A percentile compares a stretch with the other conserved stretches of the same genome.
These are phyloP conservation scores for Russula vinacea DNA, from an alignment of 768 basidiomycete genomes.

Conservation along the genomic window DNA sequence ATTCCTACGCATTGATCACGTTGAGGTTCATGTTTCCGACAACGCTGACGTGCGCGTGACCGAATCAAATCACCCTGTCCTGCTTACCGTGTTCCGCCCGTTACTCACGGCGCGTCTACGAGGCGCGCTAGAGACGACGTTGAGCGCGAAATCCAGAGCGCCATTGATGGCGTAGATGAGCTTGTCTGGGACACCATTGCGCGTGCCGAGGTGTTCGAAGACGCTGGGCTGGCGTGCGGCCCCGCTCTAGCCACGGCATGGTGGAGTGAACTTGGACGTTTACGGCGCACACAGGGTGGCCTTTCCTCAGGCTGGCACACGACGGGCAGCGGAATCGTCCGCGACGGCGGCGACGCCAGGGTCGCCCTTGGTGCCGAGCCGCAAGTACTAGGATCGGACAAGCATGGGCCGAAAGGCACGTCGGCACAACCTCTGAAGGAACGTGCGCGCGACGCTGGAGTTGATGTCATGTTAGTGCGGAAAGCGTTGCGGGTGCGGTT, in stretches of 20 bases:
- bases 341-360: slow-evolving; percentile 39
- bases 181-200: slow-evolving; percentile 57
- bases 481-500: slow-evolving; percentile 28
- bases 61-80: slow-evolving; percentile 60
- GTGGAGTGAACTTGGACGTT: slow-evolving; percentile 65
- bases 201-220: slow-evolving; percentile 61
- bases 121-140: slow-evolving; percentile 55
- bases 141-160: slow-evolving; percentile 53
- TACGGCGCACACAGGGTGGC: slow-evolving; percentile 43
- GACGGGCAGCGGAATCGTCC: slow-evolving; percentile 62
- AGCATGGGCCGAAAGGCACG: slow-evolving; percentile 62
- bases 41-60: slow-evolving; percentile 54
- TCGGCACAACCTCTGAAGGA: slow-evolving; percentile 44
- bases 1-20: slow-evolving; percentile 58
- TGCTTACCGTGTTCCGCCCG: slow-evolving; percentile 62
- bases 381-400: slow-evolving; percentile 65
- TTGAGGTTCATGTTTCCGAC: slow-evolving; percentile 53
- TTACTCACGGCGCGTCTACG: slow-evolving; percentile 55
- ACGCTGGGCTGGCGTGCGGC: slow-evolving; percentile 53
- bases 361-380: slow-evolving; percentile 74
- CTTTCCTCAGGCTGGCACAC: slow-evolving; percentile 47
- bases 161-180: slow-evolving; percentile 53
- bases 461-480: slow-evolving; percentile 34
- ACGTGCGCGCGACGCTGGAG: slow-evolving; percentile 36
- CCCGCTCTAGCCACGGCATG: slow-evolving; percentile 54